Evolutionary conservation across 2,329 filamentous ascomycete species (phyloP).

Genomic region (Harringtonia lauricola): DNA sequence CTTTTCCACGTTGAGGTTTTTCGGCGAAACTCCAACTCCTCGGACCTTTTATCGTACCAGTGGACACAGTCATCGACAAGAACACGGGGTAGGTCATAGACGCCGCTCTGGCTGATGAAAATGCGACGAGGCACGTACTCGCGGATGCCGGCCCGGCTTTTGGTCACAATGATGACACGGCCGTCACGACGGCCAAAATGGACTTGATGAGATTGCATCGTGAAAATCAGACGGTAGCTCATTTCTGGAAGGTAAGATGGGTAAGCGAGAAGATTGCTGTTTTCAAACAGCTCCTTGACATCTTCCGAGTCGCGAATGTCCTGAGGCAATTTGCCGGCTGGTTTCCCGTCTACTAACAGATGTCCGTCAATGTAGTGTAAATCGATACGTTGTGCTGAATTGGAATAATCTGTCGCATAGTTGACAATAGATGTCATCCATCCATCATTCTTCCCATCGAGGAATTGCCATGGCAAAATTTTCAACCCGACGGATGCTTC

Average conservation of each 20-base stretch:
- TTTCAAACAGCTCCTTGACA: constrained; percentile 41
- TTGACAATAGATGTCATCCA: constrained; percentile 3
- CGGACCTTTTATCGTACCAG: constrained; percentile 39
- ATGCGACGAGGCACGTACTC: constrained; percentile 7
- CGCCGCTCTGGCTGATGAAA: constrained; percentile 19
- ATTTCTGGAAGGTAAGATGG: constrained; percentile 43
- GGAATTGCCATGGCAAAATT: background rate
- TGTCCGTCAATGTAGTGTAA: constrained; percentile 24
- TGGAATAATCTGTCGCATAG: too few species aligned
- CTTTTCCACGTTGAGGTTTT: constrained; percentile 17
- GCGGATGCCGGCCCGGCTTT: background rate
- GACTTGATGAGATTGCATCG: constrained; percentile 27
- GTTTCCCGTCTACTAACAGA: constrained; percentile 24
- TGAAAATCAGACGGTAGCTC: constrained; percentile 30
- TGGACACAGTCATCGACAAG: constrained; percentile 44
- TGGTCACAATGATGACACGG: constrained; percentile 25
- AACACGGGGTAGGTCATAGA: constrained; percentile 36
- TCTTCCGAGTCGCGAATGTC: constrained; percentile 30
- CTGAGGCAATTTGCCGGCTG: constrained; percentile 35
- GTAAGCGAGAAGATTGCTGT: constrained; percentile 36
- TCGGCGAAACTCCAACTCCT: constrained; percentile 35
- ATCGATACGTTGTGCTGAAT: constrained; percentile 15
- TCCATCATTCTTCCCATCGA: background rate
- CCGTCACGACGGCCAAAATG: constrained; percentile 40
- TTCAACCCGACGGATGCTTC: background rate